Evolutionary conservation across 805 yeast species (phyloP).

Genomic region (Blastobotrys mokoenaii): DNA sequence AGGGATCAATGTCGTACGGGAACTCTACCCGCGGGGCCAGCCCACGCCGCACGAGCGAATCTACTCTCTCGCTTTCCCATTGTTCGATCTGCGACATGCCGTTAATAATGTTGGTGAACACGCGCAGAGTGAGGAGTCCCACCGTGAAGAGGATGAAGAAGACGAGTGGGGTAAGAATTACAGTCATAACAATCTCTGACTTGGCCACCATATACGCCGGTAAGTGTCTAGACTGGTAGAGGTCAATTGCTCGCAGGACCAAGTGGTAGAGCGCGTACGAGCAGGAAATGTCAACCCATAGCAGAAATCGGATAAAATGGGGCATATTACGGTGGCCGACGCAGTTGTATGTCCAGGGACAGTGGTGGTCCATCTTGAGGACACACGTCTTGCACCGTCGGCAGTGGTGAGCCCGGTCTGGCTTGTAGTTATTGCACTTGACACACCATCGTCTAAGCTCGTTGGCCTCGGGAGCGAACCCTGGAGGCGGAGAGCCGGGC

Average conservation of each 20-base stretch:
- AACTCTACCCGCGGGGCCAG: slow-evolving; percentile 37
- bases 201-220: slow-evolving; percentile 51
- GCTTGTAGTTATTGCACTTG: slow-evolving; percentile 67
- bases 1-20: slow-evolving; percentile 71
- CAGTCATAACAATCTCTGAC: slow-evolving; percentile 45
- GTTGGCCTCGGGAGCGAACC: slow-evolving; percentile 35
- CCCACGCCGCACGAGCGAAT: slow-evolving; percentile 43
- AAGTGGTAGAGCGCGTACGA: slow-evolving; percentile 37
- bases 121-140: slow-evolving; percentile 49
- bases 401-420: slow-evolving; percentile 83
- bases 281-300: slow-evolving; percentile 42
- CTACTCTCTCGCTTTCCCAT: slow-evolving; percentile 86
- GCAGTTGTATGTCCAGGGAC: slow-evolving; percentile 90
- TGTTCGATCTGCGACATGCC: slow-evolving; percentile 87
- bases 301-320: slow-evolving; percentile 68
- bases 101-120: slow-evolving; percentile 42
- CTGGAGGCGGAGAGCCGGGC: slow-evolving; percentile 62
- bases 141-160: slow-evolving; percentile 56
- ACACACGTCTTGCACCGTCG: slow-evolving; percentile 59
- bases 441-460: slow-evolving; percentile 65
- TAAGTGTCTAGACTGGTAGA: slow-evolving; percentile 28
- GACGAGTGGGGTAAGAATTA: slow-evolving; percentile 47
- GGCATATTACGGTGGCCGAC: slow-evolving; percentile 75
- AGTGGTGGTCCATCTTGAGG: slow-evolving; percentile 89
- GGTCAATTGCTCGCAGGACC: slow-evolving; percentile 31